Evolutionary conservation across 2,329 filamentous ascomycete species (phyloP), one percentile per base, ranked within the genome.

Genomic region (Penicillium verrucosum): DNA sequence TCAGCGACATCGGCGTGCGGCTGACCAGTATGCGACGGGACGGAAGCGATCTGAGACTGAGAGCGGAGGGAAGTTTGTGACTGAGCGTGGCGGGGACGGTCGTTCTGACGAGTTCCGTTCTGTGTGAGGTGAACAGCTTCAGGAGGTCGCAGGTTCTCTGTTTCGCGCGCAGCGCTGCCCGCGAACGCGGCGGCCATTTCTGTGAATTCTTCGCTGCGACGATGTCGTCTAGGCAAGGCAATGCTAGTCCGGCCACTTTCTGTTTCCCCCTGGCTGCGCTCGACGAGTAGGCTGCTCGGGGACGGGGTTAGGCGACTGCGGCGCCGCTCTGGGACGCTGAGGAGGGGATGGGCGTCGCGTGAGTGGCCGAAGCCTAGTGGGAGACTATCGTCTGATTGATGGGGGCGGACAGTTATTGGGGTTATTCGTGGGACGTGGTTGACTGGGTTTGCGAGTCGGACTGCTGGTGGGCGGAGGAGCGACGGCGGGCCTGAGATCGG

Each of bases 381-480:
- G 41, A 71, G 69, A 61, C 67, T 70, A 57, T 75, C 72, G 67
- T 70, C 65, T 7, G 69, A 72, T 54, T 60, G 63, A 37, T 71
- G 64, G 46, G 73, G 71, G 29, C 73, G 68, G 51, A 80, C 64
- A 21, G 75, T 75, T 37, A 81, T 70, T 54, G 79, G 79, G 46
- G 80, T 81, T 32, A 75, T 73, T 57, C 82, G 80, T 40, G 82
- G 84, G 46, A 84, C 81, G 72, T 82, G 80, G 68, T 86, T 86
- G 66, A 84, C 78, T 37, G 84, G 84, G 69, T 85, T 85, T 74
- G 83, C 84, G 59, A 86, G 78, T 56, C 82, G 78, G 52, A 81
- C 79, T 34, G 80, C 75, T 53, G 78, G 75, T 32, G 73, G 70
- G 41, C 70, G 66, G 54, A 64, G 67, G 58, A 61, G 60, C 62